Percentiles rank a stretch among this genome's conserved stretches.
phyloP scores from a whole-genome alignment of 2,329 filamentous ascomycete species.

The Amphichorda felina region DNA sequence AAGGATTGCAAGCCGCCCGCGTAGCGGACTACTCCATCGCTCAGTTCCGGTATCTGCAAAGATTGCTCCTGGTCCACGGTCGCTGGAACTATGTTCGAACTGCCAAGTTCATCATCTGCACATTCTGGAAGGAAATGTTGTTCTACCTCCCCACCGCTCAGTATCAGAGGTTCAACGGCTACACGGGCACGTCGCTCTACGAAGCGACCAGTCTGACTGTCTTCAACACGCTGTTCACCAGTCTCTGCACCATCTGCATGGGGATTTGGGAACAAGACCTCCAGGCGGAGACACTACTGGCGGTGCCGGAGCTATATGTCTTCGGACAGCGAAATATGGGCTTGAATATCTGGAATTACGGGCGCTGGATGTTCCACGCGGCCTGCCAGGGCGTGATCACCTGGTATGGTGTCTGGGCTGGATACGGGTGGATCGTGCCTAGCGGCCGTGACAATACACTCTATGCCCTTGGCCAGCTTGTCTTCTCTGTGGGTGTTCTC shows the following conservation, averaged over 20 bases:
- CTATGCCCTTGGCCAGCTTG: conserved; percentile 62
- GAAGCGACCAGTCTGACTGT: conserved; percentile 79
- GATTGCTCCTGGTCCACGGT: conserved; percentile 73
- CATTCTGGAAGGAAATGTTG: conserved; percentile 81
- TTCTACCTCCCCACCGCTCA: conserved; percentile 80
- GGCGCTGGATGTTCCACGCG: conserved; percentile 68
- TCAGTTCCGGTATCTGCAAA: conserved; percentile 82
- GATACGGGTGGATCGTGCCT: conserved; percentile 33
- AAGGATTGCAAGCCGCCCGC: conserved; percentile 79
- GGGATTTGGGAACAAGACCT: conserved; percentile 91
- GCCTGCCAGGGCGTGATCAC: conserved; percentile 61
- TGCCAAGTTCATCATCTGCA: conserved; percentile 79
- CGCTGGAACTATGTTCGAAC: conserved; percentile 85
- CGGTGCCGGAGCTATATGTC: conserved; percentile 81
- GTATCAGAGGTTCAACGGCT: conserved; percentile 75
- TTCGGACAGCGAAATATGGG: conserved; percentile 63
- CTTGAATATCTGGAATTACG: conserved; percentile 63
- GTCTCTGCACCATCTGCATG: conserved; percentile 75
- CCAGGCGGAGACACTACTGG: conserved; percentile 71
- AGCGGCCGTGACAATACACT: conserved; percentile 53
- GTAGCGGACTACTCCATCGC: conserved; percentile 88
- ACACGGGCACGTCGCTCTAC: conserved; percentile 84
- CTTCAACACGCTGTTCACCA: conserved; percentile 92
- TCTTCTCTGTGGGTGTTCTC: conserved; percentile 58
- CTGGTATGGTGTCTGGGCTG: conserved; percentile 52